These are phyloP conservation scores for Candida koratica DNA, from an alignment of 805 yeast genomes.

Conservation along the genomic window DNA sequence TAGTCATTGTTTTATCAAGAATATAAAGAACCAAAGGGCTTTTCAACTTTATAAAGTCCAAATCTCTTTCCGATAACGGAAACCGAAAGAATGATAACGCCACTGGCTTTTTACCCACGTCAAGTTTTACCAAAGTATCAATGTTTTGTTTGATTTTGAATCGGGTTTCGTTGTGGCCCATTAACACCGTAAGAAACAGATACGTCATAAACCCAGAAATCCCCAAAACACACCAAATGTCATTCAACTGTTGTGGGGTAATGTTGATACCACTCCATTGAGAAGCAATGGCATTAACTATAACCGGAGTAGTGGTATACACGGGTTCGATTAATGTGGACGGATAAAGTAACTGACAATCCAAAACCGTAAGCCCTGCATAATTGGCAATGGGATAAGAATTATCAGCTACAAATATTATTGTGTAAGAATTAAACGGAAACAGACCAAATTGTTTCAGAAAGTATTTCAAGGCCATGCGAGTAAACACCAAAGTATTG, in stretches of 20 bases:
- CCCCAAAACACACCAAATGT: conserved; percentile 87
- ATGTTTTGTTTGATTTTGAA: conserved; percentile 62
- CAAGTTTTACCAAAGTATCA: conserved; percentile 66
- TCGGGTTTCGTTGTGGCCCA: conserved; percentile 82
- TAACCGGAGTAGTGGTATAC: conserved; percentile 59
- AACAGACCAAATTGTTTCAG: conserved; percentile 89
- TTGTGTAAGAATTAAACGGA: conserved; percentile 78
- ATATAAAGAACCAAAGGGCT: conserved; percentile 84
- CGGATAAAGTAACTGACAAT: conserved; percentile 63
- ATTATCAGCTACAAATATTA: conserved; percentile 67
- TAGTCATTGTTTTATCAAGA: conserved; percentile 88
- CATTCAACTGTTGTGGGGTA: conserved; percentile 72
- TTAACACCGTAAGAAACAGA: conserved; percentile 61
- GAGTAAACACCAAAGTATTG: conserved; percentile 73
- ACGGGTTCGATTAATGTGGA: conserved; percentile 76
- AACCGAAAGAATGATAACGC: conserved; percentile 62
- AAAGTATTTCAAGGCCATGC: conserved; percentile 76
- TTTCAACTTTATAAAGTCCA: conserved; percentile 69
- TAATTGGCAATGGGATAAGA: conserved; percentile 49
- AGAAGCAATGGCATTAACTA: conserved; percentile 68
- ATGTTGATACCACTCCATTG: conserved; percentile 96
- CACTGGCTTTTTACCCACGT: conserved; percentile 77
- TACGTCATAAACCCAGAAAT: conserved; percentile 78
- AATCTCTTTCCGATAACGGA: conserved; percentile 60
- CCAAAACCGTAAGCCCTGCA: conserved; percentile 66